phyloP scores from a whole-genome alignment of 2,329 filamentous ascomycete species.

The Coleophoma cylindrospora region DNA sequence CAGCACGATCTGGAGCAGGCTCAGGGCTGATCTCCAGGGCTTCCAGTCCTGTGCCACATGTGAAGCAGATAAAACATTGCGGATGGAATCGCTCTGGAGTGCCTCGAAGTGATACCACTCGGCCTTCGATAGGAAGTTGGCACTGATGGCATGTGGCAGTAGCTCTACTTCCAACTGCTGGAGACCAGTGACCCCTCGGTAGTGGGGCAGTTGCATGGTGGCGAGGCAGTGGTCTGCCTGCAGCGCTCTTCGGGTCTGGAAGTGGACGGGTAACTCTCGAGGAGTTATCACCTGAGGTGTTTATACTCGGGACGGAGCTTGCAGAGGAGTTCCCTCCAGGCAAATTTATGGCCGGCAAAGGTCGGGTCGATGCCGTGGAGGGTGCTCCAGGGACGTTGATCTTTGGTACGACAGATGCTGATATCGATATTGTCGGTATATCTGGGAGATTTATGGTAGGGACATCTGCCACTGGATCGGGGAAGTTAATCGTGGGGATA shows the following conservation, averaged over 20 bases:
- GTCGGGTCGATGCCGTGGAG: slow-evolving; percentile 14
- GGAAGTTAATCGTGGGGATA: slow-evolving; percentile 15
- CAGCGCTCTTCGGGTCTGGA: slow-evolving; percentile 31
- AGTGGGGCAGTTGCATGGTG: slow-evolving; percentile 27
- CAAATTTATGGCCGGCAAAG: slow-evolving; percentile 20
- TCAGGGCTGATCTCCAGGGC: slow-evolving; percentile 96
- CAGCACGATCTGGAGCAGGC: slow-evolving; percentile 64
- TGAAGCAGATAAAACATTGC: slow-evolving; percentile 84
- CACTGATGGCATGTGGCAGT: slow-evolving; percentile 83
- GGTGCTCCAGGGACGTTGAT: slow-evolving; percentile 43
- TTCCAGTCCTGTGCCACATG: slow-evolving; percentile 83
- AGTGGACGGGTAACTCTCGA: slow-evolving; percentile 19
- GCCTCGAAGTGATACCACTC: slow-evolving; percentile 80
- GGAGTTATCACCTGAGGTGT: slow-evolving; percentile 1
- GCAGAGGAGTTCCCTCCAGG: too few species aligned
- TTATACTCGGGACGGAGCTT: slow-evolving; percentile 23
- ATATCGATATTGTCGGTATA: slow-evolving; percentile 19
- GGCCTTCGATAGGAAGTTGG: slow-evolving; percentile 77
- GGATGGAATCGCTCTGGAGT: slow-evolving; percentile 77
- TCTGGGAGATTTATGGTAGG: slow-evolving; percentile 27
- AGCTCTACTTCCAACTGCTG: slow-evolving; percentile 44
- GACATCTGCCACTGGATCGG: slow-evolving; percentile 8
- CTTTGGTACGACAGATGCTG: slow-evolving; percentile 28
- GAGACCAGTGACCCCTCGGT: slow-evolving; percentile 48
- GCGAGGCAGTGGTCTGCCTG: slow-evolving; percentile 22